A percentile compares a stretch with the other conserved stretches of the same genome.
Evolutionary conservation across 106 monocot species (phyloP).

Genomic region (Amphibolis antarctica): DNA sequence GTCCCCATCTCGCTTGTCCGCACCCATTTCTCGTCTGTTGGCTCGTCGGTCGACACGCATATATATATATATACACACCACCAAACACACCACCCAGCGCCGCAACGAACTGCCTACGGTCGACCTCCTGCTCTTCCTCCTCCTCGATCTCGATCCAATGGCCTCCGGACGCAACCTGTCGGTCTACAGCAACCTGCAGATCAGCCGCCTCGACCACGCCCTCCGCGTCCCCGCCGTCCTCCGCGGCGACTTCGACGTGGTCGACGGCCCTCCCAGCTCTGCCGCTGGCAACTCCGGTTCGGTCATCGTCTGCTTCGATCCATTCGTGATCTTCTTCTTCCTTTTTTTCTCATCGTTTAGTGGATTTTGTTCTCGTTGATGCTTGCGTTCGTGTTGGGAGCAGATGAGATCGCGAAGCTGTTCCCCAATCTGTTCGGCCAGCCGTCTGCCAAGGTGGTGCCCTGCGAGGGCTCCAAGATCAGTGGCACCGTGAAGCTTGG

Average conservation of each 20-base stretch:
- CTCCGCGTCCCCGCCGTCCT: constrained; percentile 23
- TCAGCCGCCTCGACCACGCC: constrained; percentile 14
- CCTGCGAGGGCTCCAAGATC: constrained; percentile 19
- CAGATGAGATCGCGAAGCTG: constrained; percentile 94
- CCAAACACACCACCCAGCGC: background rate
- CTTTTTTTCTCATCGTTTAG: background rate
- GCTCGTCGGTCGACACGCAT: too few relatives aligned
- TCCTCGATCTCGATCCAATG: background rate
- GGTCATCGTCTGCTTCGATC: too few relatives aligned
- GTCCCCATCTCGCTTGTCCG: too few relatives aligned
- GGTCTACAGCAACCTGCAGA: constrained; percentile 24
- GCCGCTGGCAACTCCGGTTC: constrained; percentile 27
- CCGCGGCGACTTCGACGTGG: constrained; percentile 5
- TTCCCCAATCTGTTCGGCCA: constrained; percentile 80
- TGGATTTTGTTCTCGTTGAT: background rate
- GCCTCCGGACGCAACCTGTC: constrained; percentile 12
- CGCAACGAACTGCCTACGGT: too few relatives aligned
- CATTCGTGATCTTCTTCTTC: too few relatives aligned
- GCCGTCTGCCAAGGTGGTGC: constrained; percentile 76
- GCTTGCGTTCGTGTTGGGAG: background rate
- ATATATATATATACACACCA: too few relatives aligned
- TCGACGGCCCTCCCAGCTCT: constrained; percentile 22
- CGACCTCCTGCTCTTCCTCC: background rate
- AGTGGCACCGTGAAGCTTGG: constrained; percentile 47
- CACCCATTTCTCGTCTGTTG: too few relatives aligned